Base-by-base conservation (phyloP, 495 filamentous ascomycete genomes). In the Sphaerosporella brunnea region DNA sequence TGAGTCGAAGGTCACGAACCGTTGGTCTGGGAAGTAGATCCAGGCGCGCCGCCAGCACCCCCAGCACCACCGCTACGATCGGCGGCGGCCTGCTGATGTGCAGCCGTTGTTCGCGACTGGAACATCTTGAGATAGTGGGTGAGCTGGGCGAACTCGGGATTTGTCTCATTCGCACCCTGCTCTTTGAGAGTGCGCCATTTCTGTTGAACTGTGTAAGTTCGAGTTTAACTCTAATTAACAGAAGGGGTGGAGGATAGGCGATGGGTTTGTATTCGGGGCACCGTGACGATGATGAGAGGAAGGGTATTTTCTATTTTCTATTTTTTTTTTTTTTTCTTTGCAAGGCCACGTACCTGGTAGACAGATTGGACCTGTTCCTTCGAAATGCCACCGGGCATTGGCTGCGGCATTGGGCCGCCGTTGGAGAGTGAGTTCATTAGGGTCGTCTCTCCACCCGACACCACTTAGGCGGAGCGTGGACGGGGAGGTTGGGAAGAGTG, bases 141-240 rank as follows among this genome's bases (percentile, higher is more conserved):
- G 18, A 61, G 40, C 7, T 61, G 58, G 18, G 54, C 53, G 50
- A 61, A 61, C 36, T 61, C 58, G n/a, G 58, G 58, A 47, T 57
- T 54, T 20, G 58, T 48, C 23, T 61, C 58, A 35, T 51, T 61
- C 34, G 36, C 39, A 25, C 58, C 58, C 47, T 54, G 53, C 30
- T 54, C 50, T 45, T 61, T 61, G 47, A 61, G 48, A 13, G 38
- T 40, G 47, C 47, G 45, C 58, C 58, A 61, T 61, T 56, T 61
- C 58, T 61, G 40, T 2, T 11, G 7, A 18, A n/a, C n/a, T 18
- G 15, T 8, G 39, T 23, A 20, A 43, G 39, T n/a, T n/a, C n/a
- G n/a, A n/a, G n/a, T n/a, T n/a, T n/a, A n/a, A n/a, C n/a, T n/a
- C n/a, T n/a, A n/a, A n/a, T n/a, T n/a, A n/a, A n/a, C n/a, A n/a